Base-by-base conservation (phyloP, 352 stramenopile species). In the Thalassiosira livingstoniorum region DNA sequence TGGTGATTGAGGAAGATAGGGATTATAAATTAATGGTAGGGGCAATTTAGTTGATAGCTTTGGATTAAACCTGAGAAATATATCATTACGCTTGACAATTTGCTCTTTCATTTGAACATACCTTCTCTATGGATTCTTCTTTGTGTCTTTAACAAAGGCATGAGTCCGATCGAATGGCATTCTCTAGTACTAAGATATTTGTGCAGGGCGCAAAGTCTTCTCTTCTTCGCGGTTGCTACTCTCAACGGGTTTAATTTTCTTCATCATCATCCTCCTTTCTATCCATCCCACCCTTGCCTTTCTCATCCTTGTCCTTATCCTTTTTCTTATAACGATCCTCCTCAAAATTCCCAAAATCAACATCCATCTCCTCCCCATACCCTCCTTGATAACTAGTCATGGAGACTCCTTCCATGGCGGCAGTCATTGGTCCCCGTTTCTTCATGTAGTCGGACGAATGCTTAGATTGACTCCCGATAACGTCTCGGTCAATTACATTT, bases 331-430 rank as follows among this genome's bases (percentile, higher is more conserved):
- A 18, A 31, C 65, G 2, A 39, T 87, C 68, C 15, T 84, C 75
- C 57, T 87, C 80, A 53, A 70, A 53, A 65, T 69, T 73, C 53
- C 67, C 70, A 73, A 88, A 88, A 62, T 88, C 81, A 0, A 78
- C 60, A 42, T 88, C 81, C 70, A 88, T 86, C 37, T 88, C 81
- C 61, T 88, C 81, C n/a, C 81, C 81, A 70, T 88, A 88, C 32
- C 81, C 81, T 72, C 75, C 76, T 43, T 53, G 29, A 47, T 88
- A 85, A 51, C 69, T 61, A 34, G 39, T 69, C 68, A 87, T 82
- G 7, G 80, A 87, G 54, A 82, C 78, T 51, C 80, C 80, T 61
- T 87, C 73, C 27, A 76, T 60, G 11, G 45, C 67, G 4, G 80
- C 65, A 29, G 51, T 61, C 29, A 76, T 45, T 23, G 74, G 80